phyloP scores from a whole-genome alignment of 2,329 filamentous ascomycete species.

The Curvularia lunata region DNA sequence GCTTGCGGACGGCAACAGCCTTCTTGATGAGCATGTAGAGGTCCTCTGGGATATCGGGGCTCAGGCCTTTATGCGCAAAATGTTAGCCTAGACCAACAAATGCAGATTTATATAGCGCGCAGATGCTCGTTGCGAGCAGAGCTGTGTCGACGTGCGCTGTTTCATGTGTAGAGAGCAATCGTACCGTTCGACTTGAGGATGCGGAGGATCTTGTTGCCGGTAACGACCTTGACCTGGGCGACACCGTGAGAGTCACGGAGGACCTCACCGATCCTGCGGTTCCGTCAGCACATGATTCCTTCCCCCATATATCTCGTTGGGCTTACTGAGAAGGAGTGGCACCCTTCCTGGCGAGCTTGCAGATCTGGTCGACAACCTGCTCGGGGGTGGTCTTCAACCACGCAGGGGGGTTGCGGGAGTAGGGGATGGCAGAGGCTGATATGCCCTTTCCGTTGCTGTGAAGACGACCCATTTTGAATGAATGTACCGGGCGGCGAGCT shows the following conservation, averaged over 20 bases:
- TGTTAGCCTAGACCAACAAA: conserved; percentile 50
- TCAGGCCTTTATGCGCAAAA: conserved; percentile 73
- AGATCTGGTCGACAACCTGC: conserved; percentile 98
- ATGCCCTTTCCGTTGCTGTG: conserved; percentile 99
- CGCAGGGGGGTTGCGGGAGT: conserved; percentile 88
- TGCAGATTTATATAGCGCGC: conserved; percentile 73
- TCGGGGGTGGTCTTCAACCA: conserved; percentile 99
- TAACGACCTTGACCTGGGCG: conserved; percentile 81
- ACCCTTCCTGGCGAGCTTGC: conserved; percentile 98
- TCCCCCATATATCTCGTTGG: not conserved
- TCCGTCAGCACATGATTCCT: conserved; percentile 16
- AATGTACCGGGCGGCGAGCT: conserved; percentile 29
- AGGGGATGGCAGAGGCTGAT: conserved; percentile 91
- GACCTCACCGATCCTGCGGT: conserved; percentile 82
- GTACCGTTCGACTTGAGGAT: conserved; percentile 62
- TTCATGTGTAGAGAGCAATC: conserved; percentile 57
- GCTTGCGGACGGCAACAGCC: conserved; percentile 92
- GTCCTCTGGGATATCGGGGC: conserved; percentile 98
- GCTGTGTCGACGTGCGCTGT: conserved; percentile 49
- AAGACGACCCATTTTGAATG: conserved; percentile 86
- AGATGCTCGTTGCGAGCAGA: conserved; percentile 34
- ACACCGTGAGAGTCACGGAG: conserved; percentile 98
- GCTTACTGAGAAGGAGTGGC: conserved; percentile 83
- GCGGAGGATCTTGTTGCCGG: conserved; percentile 79
- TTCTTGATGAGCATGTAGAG: conserved; percentile 99